phyloP scores from a whole-genome alignment of 768 basidiomycete genomes.

The Boletus reticulatus region DNA sequence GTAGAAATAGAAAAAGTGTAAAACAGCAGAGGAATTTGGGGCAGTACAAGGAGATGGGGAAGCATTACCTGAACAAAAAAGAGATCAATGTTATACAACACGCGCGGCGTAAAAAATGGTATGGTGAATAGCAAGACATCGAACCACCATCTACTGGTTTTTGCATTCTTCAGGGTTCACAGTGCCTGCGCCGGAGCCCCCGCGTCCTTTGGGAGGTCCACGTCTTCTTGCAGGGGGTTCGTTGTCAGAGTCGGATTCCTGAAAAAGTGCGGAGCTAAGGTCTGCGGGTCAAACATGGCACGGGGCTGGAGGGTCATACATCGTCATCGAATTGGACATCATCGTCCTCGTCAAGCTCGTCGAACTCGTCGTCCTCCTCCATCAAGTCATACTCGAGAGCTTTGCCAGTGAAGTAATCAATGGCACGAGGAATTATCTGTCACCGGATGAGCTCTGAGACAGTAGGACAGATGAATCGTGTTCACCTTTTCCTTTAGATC shows the following conservation, averaged over 20 bases:
- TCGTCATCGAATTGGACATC: constrained; percentile 61
- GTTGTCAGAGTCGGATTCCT: constrained; percentile 70
- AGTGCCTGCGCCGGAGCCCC: constrained; percentile 39
- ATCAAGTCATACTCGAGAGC: constrained; percentile 77
- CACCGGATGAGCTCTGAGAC: neutral
- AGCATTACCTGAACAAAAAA: constrained; percentile 10
- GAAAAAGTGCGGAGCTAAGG: constrained; percentile 18
- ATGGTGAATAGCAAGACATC: constrained; percentile 13
- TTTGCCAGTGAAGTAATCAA: constrained; percentile 98
- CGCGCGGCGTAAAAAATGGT: constrained; percentile 16
- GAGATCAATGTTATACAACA: constrained; percentile 14
- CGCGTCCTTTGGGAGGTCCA: constrained; percentile 56
- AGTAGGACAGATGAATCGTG: neutral
- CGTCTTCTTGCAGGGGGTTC: constrained; percentile 61
- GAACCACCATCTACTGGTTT: constrained; percentile 61
- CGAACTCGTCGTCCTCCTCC: constrained; percentile 58
- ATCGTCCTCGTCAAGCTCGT: constrained; percentile 52
- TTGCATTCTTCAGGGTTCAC: constrained; percentile 82
- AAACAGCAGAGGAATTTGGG: neutral
- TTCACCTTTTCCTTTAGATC: constrained; percentile 93
- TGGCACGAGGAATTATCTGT: constrained; percentile 89
- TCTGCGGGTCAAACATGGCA: constrained; percentile 14
- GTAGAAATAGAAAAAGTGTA: neutral
- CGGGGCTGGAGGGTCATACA: constrained; percentile 35
- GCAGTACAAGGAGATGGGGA: constrained; percentile 9